Percentiles rank a stretch among this genome's conserved stretches.
Conservation (phyloP, 768 basidiomycete genomes). For the Lenzites betulinus region DNA sequence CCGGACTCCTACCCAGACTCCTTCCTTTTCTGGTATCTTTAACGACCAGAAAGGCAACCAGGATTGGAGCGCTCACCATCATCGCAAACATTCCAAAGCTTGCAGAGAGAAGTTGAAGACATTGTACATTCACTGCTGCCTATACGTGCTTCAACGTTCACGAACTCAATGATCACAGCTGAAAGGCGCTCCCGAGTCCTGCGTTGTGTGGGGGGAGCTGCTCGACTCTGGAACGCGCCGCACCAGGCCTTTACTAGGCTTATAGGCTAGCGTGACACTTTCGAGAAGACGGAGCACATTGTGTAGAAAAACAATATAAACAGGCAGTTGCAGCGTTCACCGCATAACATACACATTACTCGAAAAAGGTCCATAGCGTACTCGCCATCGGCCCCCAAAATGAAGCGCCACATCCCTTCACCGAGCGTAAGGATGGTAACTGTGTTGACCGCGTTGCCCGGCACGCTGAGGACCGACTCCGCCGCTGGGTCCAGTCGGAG, state of each 20-base stretch:
- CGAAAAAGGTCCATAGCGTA: slow-evolving; percentile 14
- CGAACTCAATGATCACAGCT: too few relatives aligned
- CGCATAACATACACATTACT: slow-evolving; percentile 13
- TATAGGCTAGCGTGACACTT: too few relatives aligned
- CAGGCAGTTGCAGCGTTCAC: neutral
- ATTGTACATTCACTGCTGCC: neutral
- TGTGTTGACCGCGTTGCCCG: slow-evolving; percentile 72
- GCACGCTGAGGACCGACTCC: slow-evolving; percentile 65
- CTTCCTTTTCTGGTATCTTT: neutral
- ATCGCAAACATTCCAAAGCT: neutral
- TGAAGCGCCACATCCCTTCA: slow-evolving; percentile 28
- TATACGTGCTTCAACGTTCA: too few relatives aligned
- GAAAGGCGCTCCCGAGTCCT: too few relatives aligned
- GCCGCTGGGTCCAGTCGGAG: slow-evolving; percentile 45
- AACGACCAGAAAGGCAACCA: neutral
- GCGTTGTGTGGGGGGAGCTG: too few relatives aligned
- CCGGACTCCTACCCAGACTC: slow-evolving; percentile 12
- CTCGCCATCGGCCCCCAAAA: neutral
- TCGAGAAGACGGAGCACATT: too few relatives aligned
- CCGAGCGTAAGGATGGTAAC: slow-evolving; percentile 84
- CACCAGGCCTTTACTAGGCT: too few relatives aligned
- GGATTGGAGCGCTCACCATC: neutral
- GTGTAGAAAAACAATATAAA: neutral
- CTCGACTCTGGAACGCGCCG: too few relatives aligned
- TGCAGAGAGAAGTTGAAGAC: too few relatives aligned